Evolutionary conservation across 441 rosid species (phyloP).

Genomic region (Croton laevigatus): DNA sequence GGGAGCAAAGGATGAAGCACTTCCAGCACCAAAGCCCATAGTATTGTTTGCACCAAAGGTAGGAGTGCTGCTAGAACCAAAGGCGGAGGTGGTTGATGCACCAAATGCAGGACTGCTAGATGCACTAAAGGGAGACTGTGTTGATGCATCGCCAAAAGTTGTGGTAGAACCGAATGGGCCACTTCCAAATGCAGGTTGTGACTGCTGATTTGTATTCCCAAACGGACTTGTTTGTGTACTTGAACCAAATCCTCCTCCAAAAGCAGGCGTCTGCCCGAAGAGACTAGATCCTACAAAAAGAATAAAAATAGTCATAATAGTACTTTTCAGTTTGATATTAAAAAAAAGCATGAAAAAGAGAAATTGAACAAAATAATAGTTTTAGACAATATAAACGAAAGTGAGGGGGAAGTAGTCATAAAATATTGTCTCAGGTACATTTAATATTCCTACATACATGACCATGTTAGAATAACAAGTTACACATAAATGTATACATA

Average conservation of each 20-base stretch:
- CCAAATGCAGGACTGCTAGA: conserved; percentile 54
- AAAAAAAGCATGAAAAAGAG: neutral
- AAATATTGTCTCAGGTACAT: neutral
- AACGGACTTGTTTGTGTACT: conserved; percentile 66
- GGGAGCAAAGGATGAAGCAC: conserved; percentile 53
- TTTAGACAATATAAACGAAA: neutral
- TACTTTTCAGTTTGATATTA: neutral
- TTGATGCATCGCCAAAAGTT: conserved; percentile 52
- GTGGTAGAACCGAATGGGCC: conserved; percentile 65
- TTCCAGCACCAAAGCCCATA: conserved; percentile 56
- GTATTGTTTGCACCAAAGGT: conserved; percentile 52
- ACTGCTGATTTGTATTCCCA: conserved; percentile 72
- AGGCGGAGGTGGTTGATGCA: conserved; percentile 47
- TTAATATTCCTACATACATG: neutral
- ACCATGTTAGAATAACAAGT: neutral
- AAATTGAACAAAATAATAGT: neutral
- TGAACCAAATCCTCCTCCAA: conserved; percentile 75
- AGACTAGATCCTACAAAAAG: conserved; percentile 46
- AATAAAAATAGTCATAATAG: conserved; percentile 9
- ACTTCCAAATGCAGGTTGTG: conserved; percentile 82
- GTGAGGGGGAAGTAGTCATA: neutral
- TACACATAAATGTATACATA: neutral
- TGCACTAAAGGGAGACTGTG: conserved; percentile 54
- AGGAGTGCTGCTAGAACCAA: conserved; percentile 42
- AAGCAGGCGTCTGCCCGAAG: conserved; percentile 70